These are phyloP conservation scores for Pythium brachiatum DNA, from an alignment of 352 stramenopile species.

Conservation along the genomic window DNA sequence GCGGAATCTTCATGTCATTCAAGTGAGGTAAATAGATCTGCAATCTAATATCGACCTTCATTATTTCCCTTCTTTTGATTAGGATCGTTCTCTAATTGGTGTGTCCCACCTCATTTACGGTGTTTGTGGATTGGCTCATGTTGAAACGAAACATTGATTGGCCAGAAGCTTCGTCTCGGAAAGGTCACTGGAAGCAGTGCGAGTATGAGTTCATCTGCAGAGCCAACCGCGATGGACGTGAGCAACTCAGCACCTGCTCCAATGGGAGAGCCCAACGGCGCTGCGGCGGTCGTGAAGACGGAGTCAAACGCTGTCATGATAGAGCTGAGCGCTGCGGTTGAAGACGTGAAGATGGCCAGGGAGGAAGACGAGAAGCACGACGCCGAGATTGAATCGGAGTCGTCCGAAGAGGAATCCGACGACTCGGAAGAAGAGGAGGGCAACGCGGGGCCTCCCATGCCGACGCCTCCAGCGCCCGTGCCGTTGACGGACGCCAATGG, in stretches of 20 bases:
- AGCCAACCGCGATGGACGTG: slow-evolving; percentile 1
- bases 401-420: not conserved
- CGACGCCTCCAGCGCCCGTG: not conserved
- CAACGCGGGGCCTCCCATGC: not conserved
- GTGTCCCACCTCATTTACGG: slow-evolving; percentile 7
- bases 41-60: not conserved
- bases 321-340: not conserved
- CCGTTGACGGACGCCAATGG: slow-evolving; percentile 14
- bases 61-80: not conserved
- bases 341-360: slow-evolving; percentile 10
- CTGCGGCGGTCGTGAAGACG: not conserved
- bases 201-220: not conserved
- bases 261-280: not conserved
- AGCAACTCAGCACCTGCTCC: not conserved
- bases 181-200: slow-evolving; percentile 4
- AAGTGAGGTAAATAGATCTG: not conserved
- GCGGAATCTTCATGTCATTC: not conserved
- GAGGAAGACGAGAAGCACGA: not conserved
- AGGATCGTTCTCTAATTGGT: not conserved
- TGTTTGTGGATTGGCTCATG: not conserved
- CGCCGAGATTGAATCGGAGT: slow-evolving; percentile 6
- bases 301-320: not conserved
- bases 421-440: slow-evolving; percentile 12
- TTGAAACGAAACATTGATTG: slow-evolving; percentile 15
- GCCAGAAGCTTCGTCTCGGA: slow-evolving; percentile 9